Evolutionary conservation across 495 filamentous ascomycete species (phyloP), one percentile per base, ranked within the genome.

Genomic region (Penicillium coprophilum): DNA sequence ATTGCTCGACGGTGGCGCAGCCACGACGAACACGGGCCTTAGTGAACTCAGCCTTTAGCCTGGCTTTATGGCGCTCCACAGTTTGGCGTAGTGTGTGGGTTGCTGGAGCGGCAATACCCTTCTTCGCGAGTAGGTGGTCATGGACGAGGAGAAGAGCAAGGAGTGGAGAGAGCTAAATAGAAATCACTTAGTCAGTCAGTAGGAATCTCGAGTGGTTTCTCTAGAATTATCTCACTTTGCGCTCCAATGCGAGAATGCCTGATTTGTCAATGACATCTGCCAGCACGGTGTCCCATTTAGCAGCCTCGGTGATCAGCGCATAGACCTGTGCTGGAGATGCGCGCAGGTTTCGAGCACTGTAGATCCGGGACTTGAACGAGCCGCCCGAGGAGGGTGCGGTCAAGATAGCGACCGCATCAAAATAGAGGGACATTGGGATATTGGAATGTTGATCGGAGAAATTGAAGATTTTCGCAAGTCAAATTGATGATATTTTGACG

Each of bases 221-320:
- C 5, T 6, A 0, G 12, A 7, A 6, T 13, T 12, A 21, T 12
- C 68, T 53, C 71, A 96, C 92, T 85, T 96, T 96, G 45, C 82
- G 87, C 73, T 98, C 94, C 0, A 85, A 58, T 10, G 77, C 76
- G 13, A 95, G 73, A 6, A 96, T 73, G 21, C 83, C 84, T 3
- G 91, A 79, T 32, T 78, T 81, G 49, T 93, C 90, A 66, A 98
- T 85, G 4, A 97, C 87, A 55, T 95, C 91, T 49, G 90, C 89
- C 13, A 98, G 74, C 3, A 96, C 77, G 20, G 79, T 67, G 57
- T 90, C 90, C 90, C 95, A 96, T 87, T 96, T 96, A 43, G 88
- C 82, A 2, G 90, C 85, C 67, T 97, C 92, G 30, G 84, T 82
- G 36, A 87, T 84, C 7, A 98, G 73, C 3, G 94, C 94, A 64